Evolutionary conservation across 306 rosid species (phyloP).

Genomic region (Fragaria nilgerrensis): DNA sequence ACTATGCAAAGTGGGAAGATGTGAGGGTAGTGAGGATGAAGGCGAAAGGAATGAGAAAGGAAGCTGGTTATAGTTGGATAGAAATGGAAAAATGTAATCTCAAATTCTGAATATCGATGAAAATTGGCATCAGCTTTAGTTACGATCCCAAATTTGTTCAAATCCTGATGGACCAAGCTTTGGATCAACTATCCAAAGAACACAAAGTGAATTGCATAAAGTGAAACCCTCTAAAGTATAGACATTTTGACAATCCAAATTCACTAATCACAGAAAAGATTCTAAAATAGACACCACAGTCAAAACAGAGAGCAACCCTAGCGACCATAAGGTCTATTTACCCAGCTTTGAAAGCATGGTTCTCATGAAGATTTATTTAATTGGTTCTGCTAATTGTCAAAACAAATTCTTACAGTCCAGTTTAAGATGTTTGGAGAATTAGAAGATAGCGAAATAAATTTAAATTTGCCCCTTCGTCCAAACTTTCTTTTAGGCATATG

Average conservation of each 20-base stretch:
- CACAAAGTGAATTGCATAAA: too few species aligned
- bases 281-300: neutral
- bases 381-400: neutral
- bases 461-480: neutral
- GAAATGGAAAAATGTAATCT: slow-evolving; percentile 26
- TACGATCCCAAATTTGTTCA: neutral
- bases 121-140: neutral
- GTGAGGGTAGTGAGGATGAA: slow-evolving; percentile 55
- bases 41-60: slow-evolving; percentile 48
- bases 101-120: neutral
- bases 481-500: neutral
- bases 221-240: too few species aligned
- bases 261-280: too few species aligned
- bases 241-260: neutral
- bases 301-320: too few species aligned
- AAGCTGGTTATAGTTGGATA: slow-evolving; percentile 62
- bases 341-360: neutral
- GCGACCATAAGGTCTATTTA: neutral
- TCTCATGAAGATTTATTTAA: neutral
- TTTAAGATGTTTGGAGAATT: too few species aligned
- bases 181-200: neutral
- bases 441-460: too few species aligned
- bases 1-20: slow-evolving; percentile 61
- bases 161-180: neutral
- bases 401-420: neutral